Evolutionary conservation across 2,329 filamentous ascomycete genomes (phyloP).

Genomic region (Grosmannia penicillata): DNA sequence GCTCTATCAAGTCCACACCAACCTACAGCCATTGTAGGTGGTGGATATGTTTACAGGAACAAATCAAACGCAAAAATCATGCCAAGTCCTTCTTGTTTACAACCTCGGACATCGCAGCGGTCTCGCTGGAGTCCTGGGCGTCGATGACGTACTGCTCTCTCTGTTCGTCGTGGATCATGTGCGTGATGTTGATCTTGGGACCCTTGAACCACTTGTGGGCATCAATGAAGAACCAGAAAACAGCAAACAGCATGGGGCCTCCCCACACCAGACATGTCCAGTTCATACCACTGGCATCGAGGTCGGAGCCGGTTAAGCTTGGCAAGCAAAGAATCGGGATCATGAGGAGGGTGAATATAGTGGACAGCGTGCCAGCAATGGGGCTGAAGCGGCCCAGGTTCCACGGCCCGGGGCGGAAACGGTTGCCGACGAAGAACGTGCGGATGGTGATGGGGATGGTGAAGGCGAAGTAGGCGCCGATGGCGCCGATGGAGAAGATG

Average conservation of each 20-base stretch:
- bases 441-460: conserved; percentile 43
- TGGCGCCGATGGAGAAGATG: conserved; percentile 55
- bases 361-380: conserved; percentile 40
- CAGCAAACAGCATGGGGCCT: conserved; percentile 42
- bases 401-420: conserved; percentile 55
- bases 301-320: conserved; percentile 35
- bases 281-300: conserved; percentile 43
- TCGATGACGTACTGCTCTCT: conserved; percentile 7
- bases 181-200: conserved; percentile 50
- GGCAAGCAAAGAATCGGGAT: conserved; percentile 55
- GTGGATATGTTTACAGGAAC: background rate
- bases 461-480: conserved; percentile 50
- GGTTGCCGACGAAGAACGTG: conserved; percentile 42
- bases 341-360: conserved; percentile 48
- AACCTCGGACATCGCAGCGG: background rate
- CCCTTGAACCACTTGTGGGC: conserved; percentile 57
- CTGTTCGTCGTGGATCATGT: conserved; percentile 9
- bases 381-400: conserved; percentile 45
- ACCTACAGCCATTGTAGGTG: too few relatives aligned
- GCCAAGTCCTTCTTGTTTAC: conserved; percentile 3
- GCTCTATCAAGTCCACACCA: too few relatives aligned
- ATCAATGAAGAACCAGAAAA: conserved; percentile 48
- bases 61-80: background rate
- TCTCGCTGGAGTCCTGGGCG: conserved; percentile 1
- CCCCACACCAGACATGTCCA: conserved; percentile 56